phyloP scores from a whole-genome alignment of 148 eudicot genomes.

The Cornus kousa region DNA sequence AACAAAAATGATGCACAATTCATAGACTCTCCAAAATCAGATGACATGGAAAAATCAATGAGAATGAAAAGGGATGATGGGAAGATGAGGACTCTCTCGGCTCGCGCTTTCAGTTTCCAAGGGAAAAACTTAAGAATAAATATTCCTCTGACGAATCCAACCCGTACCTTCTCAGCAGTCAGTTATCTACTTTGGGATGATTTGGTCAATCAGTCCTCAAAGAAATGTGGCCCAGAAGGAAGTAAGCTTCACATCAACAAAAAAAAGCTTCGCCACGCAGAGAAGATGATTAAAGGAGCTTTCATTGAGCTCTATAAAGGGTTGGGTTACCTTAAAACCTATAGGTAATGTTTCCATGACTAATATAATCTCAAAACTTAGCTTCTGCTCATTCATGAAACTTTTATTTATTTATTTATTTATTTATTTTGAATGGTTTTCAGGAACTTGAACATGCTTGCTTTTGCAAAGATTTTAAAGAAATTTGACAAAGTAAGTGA shows the following conservation, averaged over 20 bases:
- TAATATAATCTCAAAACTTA: background rate
- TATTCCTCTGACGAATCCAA: conserved; percentile 86
- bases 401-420: background rate
- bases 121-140: conserved; percentile 68
- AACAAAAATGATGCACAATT: conserved; percentile 34
- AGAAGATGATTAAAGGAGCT: conserved; percentile 92
- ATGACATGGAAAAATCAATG: conserved; percentile 44
- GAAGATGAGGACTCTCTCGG: conserved; percentile 46
- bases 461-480: conserved; percentile 83
- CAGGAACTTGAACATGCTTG: conserved; percentile 98
- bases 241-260: conserved; percentile 61
- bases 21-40: conserved; percentile 34
- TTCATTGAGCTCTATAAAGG: conserved; percentile 91
- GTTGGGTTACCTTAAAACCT: conserved; percentile 76
- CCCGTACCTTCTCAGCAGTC: conserved; percentile 75
- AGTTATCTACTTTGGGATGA: conserved; percentile 78
- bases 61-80: conserved; percentile 47
- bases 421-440: conserved; percentile 8
- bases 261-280: conserved; percentile 79
- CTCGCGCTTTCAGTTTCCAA: conserved; percentile 45
- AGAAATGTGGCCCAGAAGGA: conserved; percentile 54
- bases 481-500: conserved; percentile 89
- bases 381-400: conserved; percentile 3
- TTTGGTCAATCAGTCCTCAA: conserved; percentile 60
- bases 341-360: conserved; percentile 44